Percentiles rank a stretch among this genome's conserved stretches.
phyloP scores from a whole-genome alignment of 352 stramenopile species.

The Hyaloperonospora arabidopsidis region DNA sequence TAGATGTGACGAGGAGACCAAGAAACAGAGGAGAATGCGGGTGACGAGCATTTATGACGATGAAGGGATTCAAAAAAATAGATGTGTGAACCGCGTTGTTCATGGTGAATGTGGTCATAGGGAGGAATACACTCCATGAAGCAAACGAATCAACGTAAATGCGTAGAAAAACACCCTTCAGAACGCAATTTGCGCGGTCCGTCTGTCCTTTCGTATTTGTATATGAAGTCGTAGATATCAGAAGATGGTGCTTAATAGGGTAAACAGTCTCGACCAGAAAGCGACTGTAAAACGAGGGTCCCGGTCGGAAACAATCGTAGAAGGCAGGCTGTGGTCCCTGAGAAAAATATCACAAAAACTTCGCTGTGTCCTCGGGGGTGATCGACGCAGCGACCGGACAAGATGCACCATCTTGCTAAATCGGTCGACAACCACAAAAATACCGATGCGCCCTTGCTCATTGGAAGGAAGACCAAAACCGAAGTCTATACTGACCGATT shows the following conservation, averaged over 20 bases:
- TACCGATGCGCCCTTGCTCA: too few relatives aligned
- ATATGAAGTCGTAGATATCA: background rate
- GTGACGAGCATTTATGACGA: background rate
- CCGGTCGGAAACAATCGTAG: background rate
- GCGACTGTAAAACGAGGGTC: constrained; percentile 7
- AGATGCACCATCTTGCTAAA: too few relatives aligned
- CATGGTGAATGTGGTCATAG: background rate
- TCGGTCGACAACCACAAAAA: too few relatives aligned
- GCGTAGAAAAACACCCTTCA: background rate
- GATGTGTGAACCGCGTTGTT: background rate
- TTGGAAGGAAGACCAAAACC: too few relatives aligned
- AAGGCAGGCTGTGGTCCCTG: background rate
- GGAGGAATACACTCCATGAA: background rate
- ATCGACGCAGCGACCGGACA: background rate
- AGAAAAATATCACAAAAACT: background rate
- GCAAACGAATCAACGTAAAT: background rate
- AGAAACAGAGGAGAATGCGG: background rate
- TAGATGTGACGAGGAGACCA: background rate
- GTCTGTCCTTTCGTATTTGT: background rate
- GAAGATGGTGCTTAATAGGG: background rate
- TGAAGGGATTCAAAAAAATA: background rate
- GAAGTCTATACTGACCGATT: too few relatives aligned
- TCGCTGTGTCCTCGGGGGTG: background rate
- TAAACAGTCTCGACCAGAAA: background rate
- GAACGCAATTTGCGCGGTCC: background rate